These are phyloP conservation scores for Teunomyces funiuensis DNA, from an alignment of 805 yeast genomes.

Conservation along the genomic window DNA sequence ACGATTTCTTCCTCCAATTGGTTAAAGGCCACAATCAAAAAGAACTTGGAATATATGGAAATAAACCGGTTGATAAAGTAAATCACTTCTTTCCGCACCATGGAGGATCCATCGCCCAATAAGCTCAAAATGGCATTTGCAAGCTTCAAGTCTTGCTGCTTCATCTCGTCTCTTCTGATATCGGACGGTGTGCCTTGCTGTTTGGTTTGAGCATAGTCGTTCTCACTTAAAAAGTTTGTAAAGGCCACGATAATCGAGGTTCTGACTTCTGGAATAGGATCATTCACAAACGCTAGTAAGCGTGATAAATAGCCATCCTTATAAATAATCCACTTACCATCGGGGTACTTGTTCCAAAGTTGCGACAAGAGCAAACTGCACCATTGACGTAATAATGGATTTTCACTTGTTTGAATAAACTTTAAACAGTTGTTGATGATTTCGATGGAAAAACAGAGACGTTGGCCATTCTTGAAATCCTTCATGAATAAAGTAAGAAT, in stretches of 20 bases:
- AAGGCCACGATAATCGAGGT: slow-evolving; percentile 78
- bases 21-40: slow-evolving; percentile 82
- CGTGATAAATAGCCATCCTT: slow-evolving; percentile 61
- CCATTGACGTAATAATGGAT: slow-evolving; percentile 92
- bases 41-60: slow-evolving; percentile 65
- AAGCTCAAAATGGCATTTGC: slow-evolving; percentile 67
- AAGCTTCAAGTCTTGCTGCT: slow-evolving; percentile 66
- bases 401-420: slow-evolving; percentile 70
- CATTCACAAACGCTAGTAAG: slow-evolving; percentile 60
- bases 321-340: slow-evolving; percentile 70
- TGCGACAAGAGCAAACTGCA: slow-evolving; percentile 77
- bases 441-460: slow-evolving; percentile 73
- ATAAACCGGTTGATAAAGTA: slow-evolving; percentile 76
- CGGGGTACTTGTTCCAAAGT: slow-evolving; percentile 68
- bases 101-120: slow-evolving; percentile 83
- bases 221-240: slow-evolving; percentile 61
- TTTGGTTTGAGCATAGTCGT: slow-evolving; percentile 23
- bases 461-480: slow-evolving; percentile 77
- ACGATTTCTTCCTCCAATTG: slow-evolving; percentile 80
- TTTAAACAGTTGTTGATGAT: slow-evolving; percentile 64
- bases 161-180: slow-evolving; percentile 46
- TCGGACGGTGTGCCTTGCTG: slow-evolving; percentile 24
- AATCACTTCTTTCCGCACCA: slow-evolving; percentile 83
- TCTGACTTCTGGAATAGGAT: slow-evolving; percentile 94
- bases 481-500: slow-evolving; percentile 81